A percentile compares a stretch with the other conserved stretches of the same genome.
phyloP scores from a whole-genome alignment of 495 filamentous ascomycete genomes.

The Penicillium herquei region DNA sequence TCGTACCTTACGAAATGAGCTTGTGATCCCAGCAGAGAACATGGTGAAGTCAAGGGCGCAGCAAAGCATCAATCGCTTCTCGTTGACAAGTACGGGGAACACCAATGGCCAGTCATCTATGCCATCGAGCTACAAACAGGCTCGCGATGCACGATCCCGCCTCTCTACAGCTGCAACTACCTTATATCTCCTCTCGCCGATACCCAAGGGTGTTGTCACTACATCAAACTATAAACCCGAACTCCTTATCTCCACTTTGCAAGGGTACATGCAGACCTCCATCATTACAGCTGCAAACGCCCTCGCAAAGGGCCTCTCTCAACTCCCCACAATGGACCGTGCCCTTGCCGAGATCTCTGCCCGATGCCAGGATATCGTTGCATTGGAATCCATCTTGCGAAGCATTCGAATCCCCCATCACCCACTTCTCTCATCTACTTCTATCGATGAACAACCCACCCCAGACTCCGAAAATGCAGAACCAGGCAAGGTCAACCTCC shows the following conservation, averaged over 20 bases:
- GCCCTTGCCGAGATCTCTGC: constrained; percentile 78
- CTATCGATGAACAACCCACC: constrained; percentile 5
- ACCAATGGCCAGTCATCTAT: constrained; percentile 27
- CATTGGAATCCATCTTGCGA: constrained; percentile 75
- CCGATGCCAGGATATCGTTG: constrained; percentile 86
- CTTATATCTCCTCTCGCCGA: constrained; percentile 77
- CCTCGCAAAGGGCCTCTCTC: constrained; percentile 69
- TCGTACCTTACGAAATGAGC: constrained; percentile 60
- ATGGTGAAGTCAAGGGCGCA: constrained; percentile 67
- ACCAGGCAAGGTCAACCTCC: constrained; percentile 50
- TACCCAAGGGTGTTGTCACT: constrained; percentile 27
- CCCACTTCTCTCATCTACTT: constrained; percentile 50
- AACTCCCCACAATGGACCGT: constrained; percentile 77
- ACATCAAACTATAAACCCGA: constrained; percentile 53
- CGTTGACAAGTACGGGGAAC: constrained; percentile 56
- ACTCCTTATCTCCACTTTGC: constrained; percentile 71
- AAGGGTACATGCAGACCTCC: constrained; percentile 74
- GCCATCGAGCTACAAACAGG: constrained; percentile 70
- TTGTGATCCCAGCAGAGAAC: constrained; percentile 69
- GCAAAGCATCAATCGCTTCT: constrained; percentile 81
- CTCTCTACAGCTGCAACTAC: constrained; percentile 73
- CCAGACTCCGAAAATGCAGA: constrained; percentile 6
- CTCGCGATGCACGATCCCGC: constrained; percentile 71
- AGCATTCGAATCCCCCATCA: constrained; percentile 63
- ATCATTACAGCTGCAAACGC: constrained; percentile 72